These are phyloP conservation scores for Elsinoe necatrix DNA, from an alignment of 2,329 filamentous ascomycete genomes.

Conservation along the genomic window DNA sequence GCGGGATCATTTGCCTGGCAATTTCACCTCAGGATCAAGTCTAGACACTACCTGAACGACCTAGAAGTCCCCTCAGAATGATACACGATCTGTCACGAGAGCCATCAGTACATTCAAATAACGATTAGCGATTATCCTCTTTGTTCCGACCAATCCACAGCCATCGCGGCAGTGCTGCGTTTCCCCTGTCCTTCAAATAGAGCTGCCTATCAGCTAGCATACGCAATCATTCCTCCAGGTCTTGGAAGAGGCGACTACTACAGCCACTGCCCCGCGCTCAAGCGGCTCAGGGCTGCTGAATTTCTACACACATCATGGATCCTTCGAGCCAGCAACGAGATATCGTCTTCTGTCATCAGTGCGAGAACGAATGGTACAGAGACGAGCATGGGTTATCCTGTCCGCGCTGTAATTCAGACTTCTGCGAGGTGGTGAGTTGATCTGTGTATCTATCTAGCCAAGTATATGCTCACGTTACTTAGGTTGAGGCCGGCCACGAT, in stretches of 20 bases:
- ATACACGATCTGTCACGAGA: not conserved
- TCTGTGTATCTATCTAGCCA: not conserved
- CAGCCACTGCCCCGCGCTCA: not conserved
- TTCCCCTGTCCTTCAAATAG: slow-evolving; percentile 5
- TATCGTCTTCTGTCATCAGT: slow-evolving; percentile 79
- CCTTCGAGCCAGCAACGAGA: slow-evolving; percentile 41
- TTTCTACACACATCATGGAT: not conserved
- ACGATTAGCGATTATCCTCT: not conserved
- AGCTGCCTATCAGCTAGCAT: not conserved
- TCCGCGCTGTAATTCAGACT: slow-evolving; percentile 67
- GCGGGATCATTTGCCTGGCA: not conserved
- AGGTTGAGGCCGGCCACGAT: slow-evolving; percentile 51
- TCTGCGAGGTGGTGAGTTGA: slow-evolving; percentile 72
- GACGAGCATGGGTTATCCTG: slow-evolving; percentile 63
- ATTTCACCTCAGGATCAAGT: not conserved
- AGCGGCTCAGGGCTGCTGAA: not conserved
- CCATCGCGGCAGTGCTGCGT: not conserved
- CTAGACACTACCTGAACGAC: not conserved
- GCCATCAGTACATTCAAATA: not conserved
- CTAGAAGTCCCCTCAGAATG: not conserved
- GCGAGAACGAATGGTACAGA: slow-evolving; percentile 70
- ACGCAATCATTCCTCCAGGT: not conserved
- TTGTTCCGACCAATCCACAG: not conserved
- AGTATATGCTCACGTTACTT: not conserved
- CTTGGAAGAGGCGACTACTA: not conserved